Evolutionary conservation across 495 filamentous ascomycete species (phyloP).

Genomic region (Alectoria sarmentosa): DNA sequence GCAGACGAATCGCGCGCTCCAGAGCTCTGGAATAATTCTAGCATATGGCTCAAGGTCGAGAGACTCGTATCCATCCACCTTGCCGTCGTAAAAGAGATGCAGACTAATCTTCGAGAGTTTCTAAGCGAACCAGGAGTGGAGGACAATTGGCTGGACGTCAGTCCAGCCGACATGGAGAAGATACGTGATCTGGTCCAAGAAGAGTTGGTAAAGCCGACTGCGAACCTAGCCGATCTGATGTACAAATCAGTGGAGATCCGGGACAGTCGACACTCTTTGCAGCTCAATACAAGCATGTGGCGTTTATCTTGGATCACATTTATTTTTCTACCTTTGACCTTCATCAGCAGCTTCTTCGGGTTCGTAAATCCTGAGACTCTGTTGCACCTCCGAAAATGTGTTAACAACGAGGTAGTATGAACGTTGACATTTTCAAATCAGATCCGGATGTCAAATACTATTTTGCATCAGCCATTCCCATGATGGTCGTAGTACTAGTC

Average conservation of each 20-base stretch:
- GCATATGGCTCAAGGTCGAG: slow-evolving; percentile 47
- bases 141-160: slow-evolving; percentile 24
- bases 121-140: slow-evolving; percentile 27
- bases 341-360: slow-evolving; percentile 39
- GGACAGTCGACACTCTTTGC: slow-evolving; percentile 43
- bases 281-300: slow-evolving; percentile 40
- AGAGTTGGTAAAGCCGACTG: slow-evolving; percentile 21
- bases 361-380: neutral
- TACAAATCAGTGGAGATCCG: slow-evolving; percentile 50
- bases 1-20: slow-evolving; percentile 49
- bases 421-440: slow-evolving; percentile 25
- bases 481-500: slow-evolving; percentile 40
- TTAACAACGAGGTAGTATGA: slow-evolving; percentile 41
- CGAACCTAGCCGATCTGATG: slow-evolving; percentile 38
- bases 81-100: slow-evolving; percentile 43
- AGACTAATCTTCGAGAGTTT: slow-evolving; percentile 32
- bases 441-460: slow-evolving; percentile 46
- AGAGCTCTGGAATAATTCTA: slow-evolving; percentile 47
- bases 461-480: slow-evolving; percentile 40
- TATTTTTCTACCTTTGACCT: slow-evolving; percentile 49
- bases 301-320: slow-evolving; percentile 42
- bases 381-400: neutral
- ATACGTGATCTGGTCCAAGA: slow-evolving; percentile 18
- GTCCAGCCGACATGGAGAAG: slow-evolving; percentile 25
- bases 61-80: slow-evolving; percentile 44